Percentiles rank a stretch among this genome's conserved stretches.
These are phyloP conservation scores for Fragilariopsis cylindrus DNA, from an alignment of 108 stramenopile species.

Conservation along the genomic window DNA sequence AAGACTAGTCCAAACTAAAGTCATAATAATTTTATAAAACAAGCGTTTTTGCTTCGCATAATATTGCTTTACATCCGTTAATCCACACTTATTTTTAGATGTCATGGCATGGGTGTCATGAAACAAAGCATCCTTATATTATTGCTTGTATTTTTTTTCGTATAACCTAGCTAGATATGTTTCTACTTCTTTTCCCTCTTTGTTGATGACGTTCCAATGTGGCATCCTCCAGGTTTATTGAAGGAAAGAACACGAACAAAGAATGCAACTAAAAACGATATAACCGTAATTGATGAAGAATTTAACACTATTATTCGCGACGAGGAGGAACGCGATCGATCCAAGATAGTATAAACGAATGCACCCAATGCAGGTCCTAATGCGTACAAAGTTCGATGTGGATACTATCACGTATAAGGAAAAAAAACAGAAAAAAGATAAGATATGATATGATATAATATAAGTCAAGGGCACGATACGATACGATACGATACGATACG, in stretches of 20 bases:
- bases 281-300: conserved; percentile 3
- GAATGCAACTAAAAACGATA: conserved; percentile 24
- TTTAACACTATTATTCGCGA: background rate
- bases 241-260: conserved; percentile 14
- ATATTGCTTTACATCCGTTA: too few species aligned
- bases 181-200: background rate
- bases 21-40: too few species aligned
- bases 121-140: too few species aligned
- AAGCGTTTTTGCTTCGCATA: background rate
- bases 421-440: too few species aligned
- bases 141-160: too few species aligned
- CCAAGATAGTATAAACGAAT: conserved; percentile 13
- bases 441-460: too few species aligned
- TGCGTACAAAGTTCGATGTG: conserved; percentile 28
- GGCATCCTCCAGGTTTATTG: conserved; percentile 26
- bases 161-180: background rate
- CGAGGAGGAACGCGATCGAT: background rate
- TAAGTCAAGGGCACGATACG: too few species aligned
- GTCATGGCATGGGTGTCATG: too few species aligned
- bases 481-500: too few species aligned
- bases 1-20: too few species aligned
- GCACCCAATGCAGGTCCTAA: conserved; percentile 23
- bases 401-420: background rate
- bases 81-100: background rate
- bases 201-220: conserved; percentile 18